Evolutionary conservation across 202 grass and related monocot genomes (phyloP).

Genomic region (Digitaria exilis): DNA sequence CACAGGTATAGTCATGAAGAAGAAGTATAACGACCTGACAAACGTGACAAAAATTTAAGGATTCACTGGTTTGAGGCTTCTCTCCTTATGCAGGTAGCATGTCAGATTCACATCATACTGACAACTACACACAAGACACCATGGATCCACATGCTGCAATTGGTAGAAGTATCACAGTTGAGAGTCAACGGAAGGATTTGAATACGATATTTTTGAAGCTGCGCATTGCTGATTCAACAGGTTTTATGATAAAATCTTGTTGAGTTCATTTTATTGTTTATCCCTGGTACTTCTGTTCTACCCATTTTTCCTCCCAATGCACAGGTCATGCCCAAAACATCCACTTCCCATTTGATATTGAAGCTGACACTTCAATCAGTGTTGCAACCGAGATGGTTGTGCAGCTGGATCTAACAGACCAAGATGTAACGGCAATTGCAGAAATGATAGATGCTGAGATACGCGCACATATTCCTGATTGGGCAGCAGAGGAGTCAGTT

Average conservation of each 20-base stretch:
- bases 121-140: slow-evolving; percentile 32
- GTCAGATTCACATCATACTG: slow-evolving; percentile 39
- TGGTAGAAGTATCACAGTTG: slow-evolving; percentile 58
- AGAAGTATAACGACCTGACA: not conserved
- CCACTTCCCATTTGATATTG: slow-evolving; percentile 84
- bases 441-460: slow-evolving; percentile 82
- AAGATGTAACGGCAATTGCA: slow-evolving; percentile 77
- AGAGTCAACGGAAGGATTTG: slow-evolving; percentile 70
- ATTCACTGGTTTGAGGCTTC: not conserved
- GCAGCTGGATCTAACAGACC: slow-evolving; percentile 71
- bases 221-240: slow-evolving; percentile 78
- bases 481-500: slow-evolving; percentile 49
- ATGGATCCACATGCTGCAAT: slow-evolving; percentile 22
- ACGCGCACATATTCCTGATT: slow-evolving; percentile 63
- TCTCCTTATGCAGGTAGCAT: slow-evolving; percentile 47
- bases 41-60: not conserved
- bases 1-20: slow-evolving; percentile 4
- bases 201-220: slow-evolving; percentile 84
- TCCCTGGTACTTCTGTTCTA: not conserved
- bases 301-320: slow-evolving; percentile 9
- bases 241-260: slow-evolving; percentile 30
- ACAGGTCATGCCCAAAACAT: slow-evolving; percentile 77
- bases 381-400: slow-evolving; percentile 88
- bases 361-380: slow-evolving; percentile 70
- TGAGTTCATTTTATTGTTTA: slow-evolving; percentile 12